Evolutionary conservation across 352 stramenopile species (phyloP), one percentile per base, ranked within the genome.

Genomic region (Elongisporangium anandrum): DNA sequence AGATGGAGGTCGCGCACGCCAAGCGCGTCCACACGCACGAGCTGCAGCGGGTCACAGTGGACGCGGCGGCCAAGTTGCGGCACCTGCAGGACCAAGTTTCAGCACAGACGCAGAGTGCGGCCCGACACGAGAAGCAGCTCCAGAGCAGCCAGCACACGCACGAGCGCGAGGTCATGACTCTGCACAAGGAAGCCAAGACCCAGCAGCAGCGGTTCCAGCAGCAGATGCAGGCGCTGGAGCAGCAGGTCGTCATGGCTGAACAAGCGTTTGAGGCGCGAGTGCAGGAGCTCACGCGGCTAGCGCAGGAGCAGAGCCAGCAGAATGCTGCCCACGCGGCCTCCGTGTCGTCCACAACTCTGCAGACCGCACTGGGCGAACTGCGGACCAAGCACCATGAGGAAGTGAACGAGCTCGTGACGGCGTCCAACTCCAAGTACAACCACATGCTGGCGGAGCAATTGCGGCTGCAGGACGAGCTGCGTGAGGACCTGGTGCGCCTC

Each of bases 371-470:
- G 4, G 63, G 69, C 2, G 63, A 71, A 49, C 47, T 84, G 19
- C 57, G 41, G 34, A 26, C 56, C 52, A 69, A 86, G 54, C 75
- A 92, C 64, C 56, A 54, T 1, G 66, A 84, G 20, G 87, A 96
- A 55, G 55, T 89, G 23, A 72, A 86, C 21, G 64, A 90, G 51
- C 65, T 90, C 34, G 78, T 91, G 47, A 87, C 70, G 9, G 81
- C 68, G 41, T 79, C 70, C 9, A 94, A 94, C 52, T 65, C 77
- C 26, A 85, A 88, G 55, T 91, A 84, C 61, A 87, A 88, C 55
- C 56, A 66, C 26, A 92, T 95, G 85, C 69, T 94, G 59, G 73
- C 70, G 2, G 67, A 89, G 6, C 83, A 94, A 59, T 59, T 95
- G 13, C 76, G 70, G n/a, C 57, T 63, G 4, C 81, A 89, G 61